Conservation (phyloP, 352 stramenopile species). For the Globisporangium apiculatum region DNA sequence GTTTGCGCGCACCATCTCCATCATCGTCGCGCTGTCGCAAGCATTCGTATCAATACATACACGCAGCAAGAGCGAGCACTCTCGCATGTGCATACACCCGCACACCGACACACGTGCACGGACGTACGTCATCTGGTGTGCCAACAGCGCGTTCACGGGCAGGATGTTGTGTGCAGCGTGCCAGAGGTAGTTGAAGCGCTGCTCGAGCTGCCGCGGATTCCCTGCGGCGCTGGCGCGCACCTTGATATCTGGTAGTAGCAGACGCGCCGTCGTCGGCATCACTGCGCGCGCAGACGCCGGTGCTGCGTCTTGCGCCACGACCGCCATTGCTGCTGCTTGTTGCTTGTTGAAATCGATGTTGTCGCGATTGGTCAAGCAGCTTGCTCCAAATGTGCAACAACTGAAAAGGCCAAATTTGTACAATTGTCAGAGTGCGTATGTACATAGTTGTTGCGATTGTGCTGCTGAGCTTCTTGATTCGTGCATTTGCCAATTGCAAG, state of each 20-base stretch:
- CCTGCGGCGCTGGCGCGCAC: slow-evolving; percentile 8
- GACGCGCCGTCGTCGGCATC: not conserved
- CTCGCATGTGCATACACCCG: too few relatives aligned
- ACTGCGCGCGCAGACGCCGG: not conserved
- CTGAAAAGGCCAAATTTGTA: too few relatives aligned
- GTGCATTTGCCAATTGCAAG: not conserved
- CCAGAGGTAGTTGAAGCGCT: slow-evolving; percentile 68
- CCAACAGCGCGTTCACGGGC: slow-evolving; percentile 23
- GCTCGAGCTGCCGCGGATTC: slow-evolving; percentile 53
- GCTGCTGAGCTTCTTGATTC: not conserved
- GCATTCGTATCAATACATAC: not conserved
- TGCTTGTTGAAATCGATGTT: not conserved
- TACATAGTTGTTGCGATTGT: not conserved
- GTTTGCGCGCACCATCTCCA: slow-evolving; percentile 33
- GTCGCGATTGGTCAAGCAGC: not conserved
- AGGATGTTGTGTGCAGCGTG: slow-evolving; percentile 40
- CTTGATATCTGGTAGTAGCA: slow-evolving; percentile 11
- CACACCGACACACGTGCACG: not conserved
- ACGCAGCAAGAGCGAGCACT: too few relatives aligned
- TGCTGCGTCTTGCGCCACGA: not conserved
- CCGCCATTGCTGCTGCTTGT: not conserved
- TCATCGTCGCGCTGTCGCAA: slow-evolving; percentile 33
- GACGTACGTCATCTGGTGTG: slow-evolving; percentile 49
- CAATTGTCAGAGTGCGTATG: too few relatives aligned
- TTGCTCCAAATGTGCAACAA: too few relatives aligned